A percentile compares a stretch with the other conserved stretches of the same genome.
phyloP scores from a whole-genome alignment of 345 rosid species.

The Linum lewisii region DNA sequence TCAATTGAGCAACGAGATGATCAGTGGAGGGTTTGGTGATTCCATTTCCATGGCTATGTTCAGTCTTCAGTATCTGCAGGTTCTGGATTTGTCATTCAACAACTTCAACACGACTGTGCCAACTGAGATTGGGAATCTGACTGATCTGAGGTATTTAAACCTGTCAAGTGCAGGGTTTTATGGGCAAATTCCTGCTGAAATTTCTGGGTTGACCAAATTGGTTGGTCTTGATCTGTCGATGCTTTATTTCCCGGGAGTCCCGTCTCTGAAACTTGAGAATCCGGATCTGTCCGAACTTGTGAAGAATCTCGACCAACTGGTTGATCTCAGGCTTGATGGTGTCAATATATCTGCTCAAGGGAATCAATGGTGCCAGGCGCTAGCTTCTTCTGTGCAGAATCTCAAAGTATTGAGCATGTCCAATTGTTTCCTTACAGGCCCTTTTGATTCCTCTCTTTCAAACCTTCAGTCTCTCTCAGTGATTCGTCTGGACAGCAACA shows the following conservation, averaged over 20 bases:
- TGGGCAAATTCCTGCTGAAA: background rate
- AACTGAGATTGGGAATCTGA: constrained; percentile 20
- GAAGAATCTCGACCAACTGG: background rate
- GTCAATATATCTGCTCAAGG: background rate
- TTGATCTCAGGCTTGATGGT: background rate
- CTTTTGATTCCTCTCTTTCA: constrained; percentile 1
- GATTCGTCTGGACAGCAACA: constrained; percentile 1
- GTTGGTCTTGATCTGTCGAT: background rate
- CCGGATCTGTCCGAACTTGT: background rate
- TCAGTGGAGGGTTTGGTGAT: constrained; percentile 23
- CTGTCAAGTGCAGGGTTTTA: background rate
- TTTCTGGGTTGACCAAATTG: background rate
- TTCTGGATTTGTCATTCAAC: constrained; percentile 35
- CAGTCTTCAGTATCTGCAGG: constrained; percentile 24
- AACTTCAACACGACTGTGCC: constrained; percentile 19
- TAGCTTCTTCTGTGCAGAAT: constrained; percentile 7
- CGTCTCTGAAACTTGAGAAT: background rate
- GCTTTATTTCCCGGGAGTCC: background rate
- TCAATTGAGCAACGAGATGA: constrained; percentile 31
- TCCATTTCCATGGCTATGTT: constrained; percentile 34
- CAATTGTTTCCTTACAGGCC: constrained; percentile 4
- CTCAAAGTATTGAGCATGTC: constrained; percentile 11
- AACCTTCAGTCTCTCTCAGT: background rate
- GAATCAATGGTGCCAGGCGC: constrained; percentile 8
- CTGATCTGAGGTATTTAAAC: constrained; percentile 15